phyloP scores from a whole-genome alignment of 2,329 filamentous ascomycete genomes.

The Pseudogymnoascus sp. region DNA sequence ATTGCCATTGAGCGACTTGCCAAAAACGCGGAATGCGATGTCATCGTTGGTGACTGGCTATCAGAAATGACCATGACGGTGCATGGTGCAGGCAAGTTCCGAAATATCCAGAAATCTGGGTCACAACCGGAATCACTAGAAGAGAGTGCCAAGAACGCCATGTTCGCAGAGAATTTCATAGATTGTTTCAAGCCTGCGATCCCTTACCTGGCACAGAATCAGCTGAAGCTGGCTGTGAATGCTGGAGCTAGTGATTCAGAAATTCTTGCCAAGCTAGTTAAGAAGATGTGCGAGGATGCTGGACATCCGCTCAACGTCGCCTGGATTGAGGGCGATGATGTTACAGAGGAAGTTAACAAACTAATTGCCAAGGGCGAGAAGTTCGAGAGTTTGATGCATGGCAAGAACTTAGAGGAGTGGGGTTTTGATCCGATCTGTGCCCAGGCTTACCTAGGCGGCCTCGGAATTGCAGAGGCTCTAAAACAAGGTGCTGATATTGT shows the following conservation, averaged over 20 bases:
- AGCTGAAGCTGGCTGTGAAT: constrained; percentile 45
- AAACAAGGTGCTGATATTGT: constrained; percentile 33
- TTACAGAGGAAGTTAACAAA: constrained; percentile 13
- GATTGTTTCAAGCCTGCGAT: constrained; percentile 24
- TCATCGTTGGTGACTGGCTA: constrained; percentile 41
- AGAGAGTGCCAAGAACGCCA: not conserved
- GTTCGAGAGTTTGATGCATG: not conserved
- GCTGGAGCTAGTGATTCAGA: constrained; percentile 45
- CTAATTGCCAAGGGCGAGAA: constrained; percentile 12
- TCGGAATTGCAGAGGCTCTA: constrained; percentile 33
- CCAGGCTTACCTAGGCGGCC: constrained; percentile 29
- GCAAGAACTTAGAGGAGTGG: constrained; percentile 18
- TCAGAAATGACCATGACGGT: constrained; percentile 29
- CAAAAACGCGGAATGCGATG: constrained; percentile 24
- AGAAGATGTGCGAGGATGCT: not conserved
- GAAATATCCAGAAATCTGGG: not conserved
- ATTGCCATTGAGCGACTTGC: constrained; percentile 1
- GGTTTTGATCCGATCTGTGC: constrained; percentile 17
- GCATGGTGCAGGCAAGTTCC: constrained; percentile 22
- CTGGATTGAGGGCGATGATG: constrained; percentile 30
- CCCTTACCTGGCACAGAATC: constrained; percentile 36
- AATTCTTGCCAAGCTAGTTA: constrained; percentile 29
- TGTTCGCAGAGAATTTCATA: constrained; percentile 4
- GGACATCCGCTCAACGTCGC: constrained; percentile 24
- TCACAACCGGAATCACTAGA: not conserved